Conservation (phyloP, 2,329 filamentous ascomycete genomes). For the Botryotinia convoluta region DNA sequence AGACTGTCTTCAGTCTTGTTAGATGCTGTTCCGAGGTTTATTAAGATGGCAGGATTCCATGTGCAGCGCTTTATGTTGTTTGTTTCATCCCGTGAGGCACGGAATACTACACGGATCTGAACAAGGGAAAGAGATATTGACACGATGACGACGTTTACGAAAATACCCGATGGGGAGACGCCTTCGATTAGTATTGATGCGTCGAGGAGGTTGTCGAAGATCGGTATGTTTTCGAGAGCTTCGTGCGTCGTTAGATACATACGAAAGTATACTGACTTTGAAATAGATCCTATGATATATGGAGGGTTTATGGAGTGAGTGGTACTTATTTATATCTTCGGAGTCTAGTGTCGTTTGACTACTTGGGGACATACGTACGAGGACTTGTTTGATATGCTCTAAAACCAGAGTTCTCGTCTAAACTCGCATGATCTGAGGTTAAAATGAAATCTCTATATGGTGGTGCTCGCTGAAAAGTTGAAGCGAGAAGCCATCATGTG, state of each 20-base stretch:
- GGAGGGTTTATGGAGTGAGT: constrained; percentile 79
- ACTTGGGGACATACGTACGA: fast-evolving
- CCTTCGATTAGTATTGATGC: constrained; percentile 66
- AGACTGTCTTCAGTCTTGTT: not conserved
- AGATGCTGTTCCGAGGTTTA: constrained; percentile 9
- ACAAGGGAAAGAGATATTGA: not conserved
- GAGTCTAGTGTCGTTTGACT: not conserved
- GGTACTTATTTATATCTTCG: not conserved
- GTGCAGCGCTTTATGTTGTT: constrained; percentile 5
- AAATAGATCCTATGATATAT: constrained; percentile 70
- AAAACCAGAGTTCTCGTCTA: not conserved
- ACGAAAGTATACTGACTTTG: not conserved
- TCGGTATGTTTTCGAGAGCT: constrained; percentile 40
- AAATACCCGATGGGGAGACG: constrained; percentile 57
- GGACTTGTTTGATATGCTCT: not conserved
- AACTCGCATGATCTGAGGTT: not conserved
- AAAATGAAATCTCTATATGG: not conserved
- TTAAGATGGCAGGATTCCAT: constrained; percentile 15
- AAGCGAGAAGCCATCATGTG: not conserved
- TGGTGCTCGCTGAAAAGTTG: not conserved
- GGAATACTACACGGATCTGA: not conserved
- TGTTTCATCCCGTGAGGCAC: not conserved
- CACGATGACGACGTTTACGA: constrained; percentile 70
- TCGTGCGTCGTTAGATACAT: not conserved
- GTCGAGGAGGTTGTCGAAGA: constrained; percentile 63